Conservation (phyloP, 495 filamentous ascomycete genomes). For the Hypoxylon trugodes region DNA sequence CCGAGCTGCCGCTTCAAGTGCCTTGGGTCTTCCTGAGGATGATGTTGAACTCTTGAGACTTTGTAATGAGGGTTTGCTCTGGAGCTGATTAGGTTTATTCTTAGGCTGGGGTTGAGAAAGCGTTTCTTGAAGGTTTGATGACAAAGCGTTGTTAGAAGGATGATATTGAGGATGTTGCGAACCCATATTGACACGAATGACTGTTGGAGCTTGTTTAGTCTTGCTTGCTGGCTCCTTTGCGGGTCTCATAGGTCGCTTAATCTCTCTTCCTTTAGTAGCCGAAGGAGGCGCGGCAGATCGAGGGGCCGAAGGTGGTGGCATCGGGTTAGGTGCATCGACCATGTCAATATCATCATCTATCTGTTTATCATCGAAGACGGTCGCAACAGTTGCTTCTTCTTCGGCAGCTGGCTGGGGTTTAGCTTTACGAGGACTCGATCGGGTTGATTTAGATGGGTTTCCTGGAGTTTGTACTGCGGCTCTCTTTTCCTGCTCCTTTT, state of each 20-base stretch:
- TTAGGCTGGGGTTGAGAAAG: conserved; percentile 58
- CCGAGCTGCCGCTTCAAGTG: conserved; percentile 70
- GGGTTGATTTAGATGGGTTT: conserved; percentile 52
- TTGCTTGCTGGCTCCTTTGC: conserved; percentile 72
- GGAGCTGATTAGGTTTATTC: conserved; percentile 72
- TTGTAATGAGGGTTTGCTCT: conserved; percentile 67
- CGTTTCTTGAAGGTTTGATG: conserved; percentile 68
- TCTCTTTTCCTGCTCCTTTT: conserved; percentile 54
- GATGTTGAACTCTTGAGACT: conserved; percentile 76
- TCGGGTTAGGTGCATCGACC: conserved; percentile 57
- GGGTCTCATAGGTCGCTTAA: conserved; percentile 74
- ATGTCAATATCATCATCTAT: conserved; percentile 58
- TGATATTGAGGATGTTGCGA: conserved; percentile 68
- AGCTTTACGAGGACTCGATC: conserved; percentile 59
- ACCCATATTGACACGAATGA: conserved; percentile 80
- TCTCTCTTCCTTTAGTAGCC: conserved; percentile 59
- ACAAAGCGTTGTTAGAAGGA: conserved; percentile 64
- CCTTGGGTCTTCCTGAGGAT: conserved; percentile 67
- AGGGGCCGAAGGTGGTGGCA: conserved; percentile 65
- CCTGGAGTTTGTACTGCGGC: conserved; percentile 45
- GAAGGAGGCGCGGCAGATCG: conserved; percentile 57
- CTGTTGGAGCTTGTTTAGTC: conserved; percentile 76
- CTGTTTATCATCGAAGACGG: conserved; percentile 50
- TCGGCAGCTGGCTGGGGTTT: conserved; percentile 51
- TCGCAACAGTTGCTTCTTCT: conserved; percentile 51